Evolutionary conservation across 306 rosid genomes (phyloP).

Genomic region (Sicyos edulis): DNA sequence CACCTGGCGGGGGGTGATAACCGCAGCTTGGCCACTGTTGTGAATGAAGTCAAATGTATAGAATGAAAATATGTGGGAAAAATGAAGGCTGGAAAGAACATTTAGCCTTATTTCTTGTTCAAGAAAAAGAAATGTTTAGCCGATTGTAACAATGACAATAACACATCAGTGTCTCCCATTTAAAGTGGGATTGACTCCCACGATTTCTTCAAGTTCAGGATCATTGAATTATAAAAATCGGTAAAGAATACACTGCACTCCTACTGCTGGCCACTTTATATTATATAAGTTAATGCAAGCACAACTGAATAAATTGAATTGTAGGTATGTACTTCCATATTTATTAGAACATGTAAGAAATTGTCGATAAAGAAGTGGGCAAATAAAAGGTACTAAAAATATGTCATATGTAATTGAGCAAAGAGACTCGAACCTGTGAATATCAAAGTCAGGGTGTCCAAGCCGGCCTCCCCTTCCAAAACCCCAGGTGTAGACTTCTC

Average conservation of each 20-base stretch:
- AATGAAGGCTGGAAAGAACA: constrained; percentile 4
- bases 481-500: constrained; percentile 93
- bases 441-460: constrained; percentile 96
- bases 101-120: neutral
- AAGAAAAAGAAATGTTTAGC: neutral
- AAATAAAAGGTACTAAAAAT: neutral
- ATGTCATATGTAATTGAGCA: neutral
- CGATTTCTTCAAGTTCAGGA: neutral
- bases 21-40: constrained; percentile 98
- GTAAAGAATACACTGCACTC: neutral
- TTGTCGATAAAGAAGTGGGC: constrained; percentile 3
- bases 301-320: neutral
- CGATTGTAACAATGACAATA: constrained; percentile 10
- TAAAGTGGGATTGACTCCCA: constrained; percentile 6
- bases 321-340: neutral
- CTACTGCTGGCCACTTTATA: constrained; percentile 1
- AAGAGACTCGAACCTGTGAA: constrained; percentile 62
- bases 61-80: constrained; percentile 20
- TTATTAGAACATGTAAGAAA: neutral
- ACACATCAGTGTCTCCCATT: neutral
- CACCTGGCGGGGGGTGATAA: constrained; percentile 96
- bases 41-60: constrained; percentile 33
- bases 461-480: constrained; percentile 98
- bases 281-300: neutral
- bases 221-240: neutral